Conservation (phyloP, 495 filamentous ascomycete species). For the Talaromyces nanjingensis region DNA sequence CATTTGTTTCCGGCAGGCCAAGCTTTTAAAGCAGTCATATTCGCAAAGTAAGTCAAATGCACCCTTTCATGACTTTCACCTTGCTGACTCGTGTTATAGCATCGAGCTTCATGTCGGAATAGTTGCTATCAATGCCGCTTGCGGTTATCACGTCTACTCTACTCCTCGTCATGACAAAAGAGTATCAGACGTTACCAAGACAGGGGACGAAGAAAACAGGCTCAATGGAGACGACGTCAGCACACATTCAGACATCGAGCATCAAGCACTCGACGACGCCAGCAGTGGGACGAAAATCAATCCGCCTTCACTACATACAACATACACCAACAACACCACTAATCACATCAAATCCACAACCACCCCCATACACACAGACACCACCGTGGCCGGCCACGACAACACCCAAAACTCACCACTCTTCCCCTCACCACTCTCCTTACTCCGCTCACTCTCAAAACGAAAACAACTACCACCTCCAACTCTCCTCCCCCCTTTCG, state of each 20-base stretch:
- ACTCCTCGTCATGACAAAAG: neutral
- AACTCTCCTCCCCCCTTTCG: neutral
- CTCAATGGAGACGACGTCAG: neutral
- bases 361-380: too few relatives aligned
- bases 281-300: neutral
- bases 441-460: neutral
- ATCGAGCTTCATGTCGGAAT: conserved; percentile 2
- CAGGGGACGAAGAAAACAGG: neutral
- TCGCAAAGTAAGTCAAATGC: neutral
- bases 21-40: neutral
- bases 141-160: neutral
- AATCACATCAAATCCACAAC: neutral
- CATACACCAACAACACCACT: neutral
- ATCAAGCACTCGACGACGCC: neutral
- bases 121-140: neutral
- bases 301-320: neutral
- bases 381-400: neutral
- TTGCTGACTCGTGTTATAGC: neutral
- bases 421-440: neutral
- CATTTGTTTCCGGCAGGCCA: neutral
- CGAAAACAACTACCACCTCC: neutral
- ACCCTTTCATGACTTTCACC: neutral
- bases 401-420: neutral
- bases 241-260: neutral
- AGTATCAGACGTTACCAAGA: neutral